Conservation (phyloP, 352 stramenopile species). For the Phytophthora megakarya region DNA sequence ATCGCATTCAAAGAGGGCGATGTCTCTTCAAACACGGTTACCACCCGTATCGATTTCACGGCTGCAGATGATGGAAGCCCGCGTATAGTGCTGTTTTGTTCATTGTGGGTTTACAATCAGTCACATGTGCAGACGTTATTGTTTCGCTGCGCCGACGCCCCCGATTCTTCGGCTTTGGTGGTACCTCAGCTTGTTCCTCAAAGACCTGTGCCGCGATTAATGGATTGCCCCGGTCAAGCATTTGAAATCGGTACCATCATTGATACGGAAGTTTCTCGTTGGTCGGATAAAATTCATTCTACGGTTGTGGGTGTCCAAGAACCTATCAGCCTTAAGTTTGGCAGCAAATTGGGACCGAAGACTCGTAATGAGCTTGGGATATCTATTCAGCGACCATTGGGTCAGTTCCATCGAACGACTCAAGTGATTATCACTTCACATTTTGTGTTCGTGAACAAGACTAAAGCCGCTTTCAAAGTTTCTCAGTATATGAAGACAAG, state of each 20-base stretch:
- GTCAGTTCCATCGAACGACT: slow-evolving; percentile 87
- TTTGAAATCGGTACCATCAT: slow-evolving; percentile 90
- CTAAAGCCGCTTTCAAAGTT: slow-evolving; percentile 71
- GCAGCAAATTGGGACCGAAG: slow-evolving; percentile 64
- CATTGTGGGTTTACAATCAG: slow-evolving; percentile 91
- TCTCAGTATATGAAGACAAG: slow-evolving; percentile 67
- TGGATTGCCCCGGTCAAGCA: slow-evolving; percentile 82
- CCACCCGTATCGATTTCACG: slow-evolving; percentile 85
- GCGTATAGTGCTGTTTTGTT: slow-evolving; percentile 83
- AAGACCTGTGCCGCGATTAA: slow-evolving; percentile 71
- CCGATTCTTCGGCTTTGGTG: slow-evolving; percentile 44
- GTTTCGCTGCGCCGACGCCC: slow-evolving; percentile 72
- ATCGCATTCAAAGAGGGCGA: slow-evolving; percentile 76
- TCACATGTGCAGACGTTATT: slow-evolving; percentile 82
- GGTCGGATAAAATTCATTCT: slow-evolving; percentile 89
- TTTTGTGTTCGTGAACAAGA: slow-evolving; percentile 90
- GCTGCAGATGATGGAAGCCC: slow-evolving; percentile 81
- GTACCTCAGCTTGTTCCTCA: slow-evolving; percentile 72
- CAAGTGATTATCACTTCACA: slow-evolving; percentile 86
- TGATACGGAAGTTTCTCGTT: slow-evolving; percentile 80
- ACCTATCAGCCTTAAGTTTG: slow-evolving; percentile 81
- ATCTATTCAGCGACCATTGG: slow-evolving; percentile 82
- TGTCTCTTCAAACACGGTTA: slow-evolving; percentile 63
- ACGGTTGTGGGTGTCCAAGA: slow-evolving; percentile 86
- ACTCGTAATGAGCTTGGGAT: slow-evolving; percentile 83